Percentiles rank a stretch among this genome's conserved stretches.
Evolutionary conservation across 2,329 filamentous ascomycete genomes (phyloP).

Genomic region (Drechslerella dactyloides): DNA sequence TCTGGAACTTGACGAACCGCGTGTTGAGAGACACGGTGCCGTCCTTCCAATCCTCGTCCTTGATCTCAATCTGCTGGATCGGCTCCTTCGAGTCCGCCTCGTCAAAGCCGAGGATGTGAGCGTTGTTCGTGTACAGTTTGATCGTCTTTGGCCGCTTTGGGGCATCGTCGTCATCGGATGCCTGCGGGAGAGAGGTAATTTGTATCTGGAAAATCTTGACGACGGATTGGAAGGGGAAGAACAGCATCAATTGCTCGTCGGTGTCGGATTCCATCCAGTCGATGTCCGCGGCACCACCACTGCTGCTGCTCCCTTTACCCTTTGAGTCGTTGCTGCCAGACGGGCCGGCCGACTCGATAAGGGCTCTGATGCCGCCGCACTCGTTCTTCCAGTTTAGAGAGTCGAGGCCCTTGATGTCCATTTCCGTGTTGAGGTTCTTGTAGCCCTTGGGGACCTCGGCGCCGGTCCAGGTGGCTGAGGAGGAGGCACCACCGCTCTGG

Average conservation of each 20-base stretch:
- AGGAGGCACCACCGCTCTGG: constrained; percentile 59
- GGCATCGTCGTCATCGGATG: constrained; percentile 62
- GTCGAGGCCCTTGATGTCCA: constrained; percentile 81
- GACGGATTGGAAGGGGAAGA: constrained; percentile 83
- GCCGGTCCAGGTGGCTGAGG: constrained; percentile 71
- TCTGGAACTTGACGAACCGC: constrained; percentile 97
- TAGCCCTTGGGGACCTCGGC: constrained; percentile 80
- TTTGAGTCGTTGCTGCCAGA: constrained; percentile 63
- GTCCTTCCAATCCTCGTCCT: constrained; percentile 77
- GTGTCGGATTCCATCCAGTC: constrained; percentile 98
- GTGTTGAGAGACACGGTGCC: constrained; percentile 75
- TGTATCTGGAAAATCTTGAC: constrained; percentile 87
- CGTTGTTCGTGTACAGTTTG: constrained; percentile 83
- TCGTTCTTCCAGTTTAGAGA: constrained; percentile 80
- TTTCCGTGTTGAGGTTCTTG: constrained; percentile 78
- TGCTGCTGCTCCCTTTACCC: constrained; percentile 62
- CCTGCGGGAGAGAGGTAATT: constrained; percentile 78
- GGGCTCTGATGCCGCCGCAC: constrained; percentile 72
- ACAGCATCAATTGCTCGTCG: constrained; percentile 94
- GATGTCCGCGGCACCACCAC: constrained; percentile 57
- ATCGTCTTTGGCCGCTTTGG: constrained; percentile 82
- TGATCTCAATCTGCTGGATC: constrained; percentile 79
- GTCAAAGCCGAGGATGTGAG: constrained; percentile 91
- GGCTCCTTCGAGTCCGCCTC: constrained; percentile 86
- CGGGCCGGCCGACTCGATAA: constrained; percentile 76